A percentile compares a stretch with the other conserved stretches of the same genome.
These are phyloP conservation scores for Globisporangium nagaii DNA, from an alignment of 352 stramenopile genomes.

Conservation along the genomic window DNA sequence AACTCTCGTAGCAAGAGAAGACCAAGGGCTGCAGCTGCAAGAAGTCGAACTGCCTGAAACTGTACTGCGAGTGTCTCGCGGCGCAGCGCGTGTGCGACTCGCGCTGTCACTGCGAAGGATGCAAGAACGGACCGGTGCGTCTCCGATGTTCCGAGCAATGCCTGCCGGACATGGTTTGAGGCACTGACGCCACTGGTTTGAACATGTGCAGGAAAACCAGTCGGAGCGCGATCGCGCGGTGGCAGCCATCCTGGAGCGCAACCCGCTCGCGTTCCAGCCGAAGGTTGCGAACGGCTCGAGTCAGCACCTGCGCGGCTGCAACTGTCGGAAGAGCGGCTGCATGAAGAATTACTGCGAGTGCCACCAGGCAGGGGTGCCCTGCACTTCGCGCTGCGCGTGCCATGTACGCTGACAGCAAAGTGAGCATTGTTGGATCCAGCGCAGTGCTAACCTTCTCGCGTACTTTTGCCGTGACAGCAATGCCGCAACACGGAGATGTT, in stretches of 20 bases:
- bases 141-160: neutral
- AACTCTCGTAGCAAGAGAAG: slow-evolving; percentile 44
- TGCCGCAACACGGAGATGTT: slow-evolving; percentile 70
- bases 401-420: too few relatives aligned
- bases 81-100: slow-evolving; percentile 62
- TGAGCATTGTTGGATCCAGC: too few relatives aligned
- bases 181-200: too few relatives aligned
- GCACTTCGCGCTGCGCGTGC: slow-evolving; percentile 79
- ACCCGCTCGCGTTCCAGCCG: slow-evolving; percentile 92
- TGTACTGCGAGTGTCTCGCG: slow-evolving; percentile 86
- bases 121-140: slow-evolving; percentile 55
- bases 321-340: slow-evolving; percentile 94
- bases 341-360: slow-evolving; percentile 99
- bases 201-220: slow-evolving; percentile 28
- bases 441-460: too few relatives aligned
- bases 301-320: slow-evolving; percentile 92
- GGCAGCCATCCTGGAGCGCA: slow-evolving; percentile 85
- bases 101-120: slow-evolving; percentile 78
- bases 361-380: slow-evolving; percentile 87
- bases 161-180: too few relatives aligned
- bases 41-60: slow-evolving; percentile 96
- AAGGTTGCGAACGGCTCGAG: slow-evolving; percentile 86
- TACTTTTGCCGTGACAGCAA: slow-evolving; percentile 19
- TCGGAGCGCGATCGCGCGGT: slow-evolving; percentile 76
- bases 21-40: slow-evolving; percentile 92